Evolutionary conservation across 2,329 filamentous ascomycete genomes (phyloP).

Genomic region (Lachnellula subtilissima): DNA sequence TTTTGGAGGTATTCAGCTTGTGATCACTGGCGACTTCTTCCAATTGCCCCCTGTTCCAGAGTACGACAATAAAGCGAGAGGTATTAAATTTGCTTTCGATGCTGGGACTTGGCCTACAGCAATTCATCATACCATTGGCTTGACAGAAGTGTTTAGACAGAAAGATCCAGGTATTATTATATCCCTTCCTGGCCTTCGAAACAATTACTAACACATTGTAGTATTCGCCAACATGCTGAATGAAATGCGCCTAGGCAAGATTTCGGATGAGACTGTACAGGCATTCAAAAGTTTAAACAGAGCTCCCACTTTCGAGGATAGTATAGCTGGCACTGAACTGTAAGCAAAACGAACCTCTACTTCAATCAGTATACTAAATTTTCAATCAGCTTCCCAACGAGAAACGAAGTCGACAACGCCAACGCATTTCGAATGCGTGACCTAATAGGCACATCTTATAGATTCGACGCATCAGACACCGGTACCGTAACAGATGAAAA

Average conservation of each 20-base stretch:
- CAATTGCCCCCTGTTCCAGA: conserved; percentile 93
- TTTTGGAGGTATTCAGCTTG: conserved; percentile 92
- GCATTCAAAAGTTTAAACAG: conserved; percentile 72
- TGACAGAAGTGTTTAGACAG: conserved; percentile 95
- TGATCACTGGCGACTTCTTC: conserved; percentile 97
- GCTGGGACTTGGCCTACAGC: conserved; percentile 86
- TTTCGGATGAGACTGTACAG: conserved; percentile 69
- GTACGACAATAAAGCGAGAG: conserved; percentile 45
- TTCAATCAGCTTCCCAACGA: conserved; percentile 68
- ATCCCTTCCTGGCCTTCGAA: neutral
- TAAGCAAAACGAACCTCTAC: conserved; percentile 35
- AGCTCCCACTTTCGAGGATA: conserved; percentile 66
- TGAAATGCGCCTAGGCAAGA: conserved; percentile 87
- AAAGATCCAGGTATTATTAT: conserved; percentile 61
- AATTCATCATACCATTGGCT: conserved; percentile 90
- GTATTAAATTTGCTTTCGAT: conserved; percentile 88
- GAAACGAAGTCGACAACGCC: conserved; percentile 81
- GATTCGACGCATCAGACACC: conserved; percentile 69
- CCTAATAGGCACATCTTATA: conserved; percentile 62
- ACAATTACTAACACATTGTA: conserved; percentile 32
- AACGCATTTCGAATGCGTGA: conserved; percentile 70
- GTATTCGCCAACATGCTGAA: conserved; percentile 94
- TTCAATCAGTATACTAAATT: conserved; percentile 18
- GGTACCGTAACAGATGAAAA: conserved; percentile 62
- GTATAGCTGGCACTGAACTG: conserved; percentile 79